These are phyloP conservation scores for Tolypocladium inflatum DNA, from an alignment of 2,329 filamentous ascomycete genomes.

Conservation along the genomic window DNA sequence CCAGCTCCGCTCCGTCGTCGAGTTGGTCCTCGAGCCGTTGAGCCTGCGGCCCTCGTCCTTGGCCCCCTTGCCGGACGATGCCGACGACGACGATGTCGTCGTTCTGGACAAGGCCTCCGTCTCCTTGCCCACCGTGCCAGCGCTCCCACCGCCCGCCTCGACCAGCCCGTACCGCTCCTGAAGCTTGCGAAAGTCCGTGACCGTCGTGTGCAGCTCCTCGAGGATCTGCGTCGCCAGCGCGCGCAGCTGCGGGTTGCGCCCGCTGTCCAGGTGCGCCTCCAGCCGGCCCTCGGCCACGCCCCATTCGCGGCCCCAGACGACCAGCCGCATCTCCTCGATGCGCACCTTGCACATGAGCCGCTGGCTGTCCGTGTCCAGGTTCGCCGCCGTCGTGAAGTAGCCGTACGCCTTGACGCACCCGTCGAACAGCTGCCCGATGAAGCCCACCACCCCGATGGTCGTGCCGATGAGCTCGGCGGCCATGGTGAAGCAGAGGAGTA, in stretches of 20 bases:
- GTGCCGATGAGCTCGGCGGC: slow-evolving; percentile 32
- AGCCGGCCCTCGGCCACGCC: slow-evolving; percentile 34
- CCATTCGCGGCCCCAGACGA: slow-evolving; percentile 38
- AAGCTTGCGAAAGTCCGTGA: slow-evolving; percentile 33
- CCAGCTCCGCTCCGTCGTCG: slow-evolving; percentile 19
- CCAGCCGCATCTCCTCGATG: slow-evolving; percentile 38
- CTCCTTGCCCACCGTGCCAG: slow-evolving; percentile 1
- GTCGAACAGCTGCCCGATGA: slow-evolving; percentile 36
- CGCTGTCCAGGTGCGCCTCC: slow-evolving; percentile 29
- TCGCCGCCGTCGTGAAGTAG: slow-evolving; percentile 31
- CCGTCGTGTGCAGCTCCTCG: slow-evolving; percentile 30
- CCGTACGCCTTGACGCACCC: slow-evolving; percentile 36
- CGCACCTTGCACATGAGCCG: slow-evolving; percentile 36
- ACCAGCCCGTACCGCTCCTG: slow-evolving; percentile 31
- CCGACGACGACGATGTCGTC: slow-evolving; percentile 9
- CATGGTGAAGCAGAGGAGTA: slow-evolving; percentile 4
- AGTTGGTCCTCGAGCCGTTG: slow-evolving; percentile 9
- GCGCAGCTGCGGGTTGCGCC: slow-evolving; percentile 26
- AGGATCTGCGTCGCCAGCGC: slow-evolving; percentile 31
- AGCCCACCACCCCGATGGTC: slow-evolving; percentile 31
- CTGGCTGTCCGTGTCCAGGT: slow-evolving; percentile 32
- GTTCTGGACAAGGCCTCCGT: slow-evolving; percentile 8
- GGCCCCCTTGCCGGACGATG: slow-evolving; percentile 9
- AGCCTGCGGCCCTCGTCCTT: slow-evolving; percentile 11
- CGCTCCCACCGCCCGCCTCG: slow-evolving; percentile 14